Evolutionary conservation across 2,329 filamentous ascomycete species (phyloP), one percentile per base, ranked within the genome.

Genomic region (Colletotrichum sansevieriae): DNA sequence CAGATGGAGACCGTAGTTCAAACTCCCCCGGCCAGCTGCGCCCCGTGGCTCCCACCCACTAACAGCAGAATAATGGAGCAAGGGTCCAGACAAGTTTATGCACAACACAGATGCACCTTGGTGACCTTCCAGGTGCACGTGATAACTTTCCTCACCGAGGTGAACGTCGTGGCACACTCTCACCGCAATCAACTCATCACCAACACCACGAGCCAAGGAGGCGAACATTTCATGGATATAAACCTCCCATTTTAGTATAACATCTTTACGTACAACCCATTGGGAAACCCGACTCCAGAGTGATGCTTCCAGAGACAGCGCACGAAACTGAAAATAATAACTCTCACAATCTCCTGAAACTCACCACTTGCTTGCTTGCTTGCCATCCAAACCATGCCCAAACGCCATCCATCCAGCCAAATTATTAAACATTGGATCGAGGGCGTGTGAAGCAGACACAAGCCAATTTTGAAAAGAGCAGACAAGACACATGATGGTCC

Each of bases 401-500:
- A 70, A 70, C 63, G 67, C 67, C 63, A 15, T 58, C 65, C 55
- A 56, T 52, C 43, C 63, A 29, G 65, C 52, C 54, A 61, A 58
- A 63, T 25, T 70, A 70, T 70, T 70, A 70, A 59, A 70, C 46
- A 58, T 62, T 44, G 52, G 59, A 57, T 54, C 63, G 46, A 68
- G 52, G 20, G 52, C 65, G 39, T 57, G 29, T 44, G 43, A 51
- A 39, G 63, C 57, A 63, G 57, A 63, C 64, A 61, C 67, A 52
- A 58, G 39, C 52, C 63, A 20, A 29, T 61, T 61, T 61, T 20
- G n/a, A 11, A 35, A 57, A 57, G 57, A 63, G 57, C 51, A 64
- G 57, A 63, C 67, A 52, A 58, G 63, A 68, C 67, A 70, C 58
- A 68, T 70, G 64, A 70, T 68, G 52, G 54, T 68, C 55, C 57